Evolutionary conservation across 139 green algal genomes (phyloP), one percentile per base, ranked within the genome.

Genomic region (Micractinium conductrix): DNA sequence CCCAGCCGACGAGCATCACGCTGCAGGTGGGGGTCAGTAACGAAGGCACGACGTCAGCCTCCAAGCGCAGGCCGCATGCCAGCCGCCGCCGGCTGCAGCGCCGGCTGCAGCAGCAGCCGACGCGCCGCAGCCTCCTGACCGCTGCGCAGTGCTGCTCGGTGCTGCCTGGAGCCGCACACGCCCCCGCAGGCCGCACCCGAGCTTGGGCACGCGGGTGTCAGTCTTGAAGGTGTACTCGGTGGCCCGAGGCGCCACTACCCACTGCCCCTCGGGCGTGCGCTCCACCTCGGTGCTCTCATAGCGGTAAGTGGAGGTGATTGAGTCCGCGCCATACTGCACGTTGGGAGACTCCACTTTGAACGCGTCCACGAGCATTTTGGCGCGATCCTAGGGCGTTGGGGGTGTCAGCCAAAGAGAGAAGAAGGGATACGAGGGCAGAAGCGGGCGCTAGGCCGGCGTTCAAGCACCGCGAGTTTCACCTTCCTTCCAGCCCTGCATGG

Each of bases 1-100:
- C 97, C 91, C 93, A 96, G 55, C 97, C 97, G 9, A 99, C 97
- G 0, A 99, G 94, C 97, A 99, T 99, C 4, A 99, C 93, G 17
- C 97, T 99, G 94, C 70, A 68, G 17, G 62, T 33, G 38, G 70
- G 44, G 45, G 37, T n/a, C 16, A 53, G 62, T 60, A 44, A 37
- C 55, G 69, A 22, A 60, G 28, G 50, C 0, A 80, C 17, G 1
- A n/a, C n/a, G n/a, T n/a, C n/a, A n/a, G n/a, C n/a, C n/a, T n/a
- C n/a, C n/a, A 76, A 8, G 65, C 67, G 40, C 5, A 9, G 4
- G 48, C 35, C 37, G 38, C 14, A 35, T 48, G 68, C 48, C 76
- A 79, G 62, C 35, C 53, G 53, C 8, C 53, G 44, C 37, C 71
- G 40, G 53, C 69, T 53, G 63, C 45, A 5, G 37, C 33, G 10